Base-by-base conservation (phyloP, 129 eudicot genomes). In the Mikania micrantha region DNA sequence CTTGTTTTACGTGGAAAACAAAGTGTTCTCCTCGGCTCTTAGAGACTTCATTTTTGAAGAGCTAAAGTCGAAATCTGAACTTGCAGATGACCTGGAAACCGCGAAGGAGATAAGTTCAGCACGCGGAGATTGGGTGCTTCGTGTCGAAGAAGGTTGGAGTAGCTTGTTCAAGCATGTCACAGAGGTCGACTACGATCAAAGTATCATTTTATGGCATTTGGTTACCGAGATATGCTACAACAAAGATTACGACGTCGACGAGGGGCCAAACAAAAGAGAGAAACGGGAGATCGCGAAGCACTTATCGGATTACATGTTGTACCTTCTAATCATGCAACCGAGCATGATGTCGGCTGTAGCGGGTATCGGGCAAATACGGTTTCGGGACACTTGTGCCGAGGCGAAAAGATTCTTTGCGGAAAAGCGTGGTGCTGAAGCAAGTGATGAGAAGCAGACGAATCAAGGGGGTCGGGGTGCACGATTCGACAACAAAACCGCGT, bases 321-420 rank as follows among this genome's bases (percentile, higher is more conserved):
- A 88, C 66, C 89, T 88, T 54, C 75, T 88, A 10, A 78, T 85
- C 10, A 79, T 77, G 87, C 81, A 89, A 71, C 85, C 90, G 3
- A 25, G 71, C 27, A 77, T 89, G 87, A 83, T 86, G 83, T 81
- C 90, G 0, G 80, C 85, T 16, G 83, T 89, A 11, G 83, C 88
- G 2, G 88, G 96, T 6, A 85, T 85, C 35, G 89, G 84, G 19
- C 82, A 78, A 24, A 81, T 85, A 21, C 78, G 91, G 9, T 82
- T 85, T 47, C 45, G 78, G 25, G 85, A 88, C 44, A 85, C 88
- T 3, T 85, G 88, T 80, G 86, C 79, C 0, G 85, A 88, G 80
- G 80, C 81, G 19, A 64, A 17, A 38, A 74, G 83, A 27, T 81
- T 88, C 40, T 73, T 85, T 2, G 2, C 10, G n/a, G n/a, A n/a